Conservation (phyloP, 2,329 filamentous ascomycete species). For the Fusarium beomiforme region DNA sequence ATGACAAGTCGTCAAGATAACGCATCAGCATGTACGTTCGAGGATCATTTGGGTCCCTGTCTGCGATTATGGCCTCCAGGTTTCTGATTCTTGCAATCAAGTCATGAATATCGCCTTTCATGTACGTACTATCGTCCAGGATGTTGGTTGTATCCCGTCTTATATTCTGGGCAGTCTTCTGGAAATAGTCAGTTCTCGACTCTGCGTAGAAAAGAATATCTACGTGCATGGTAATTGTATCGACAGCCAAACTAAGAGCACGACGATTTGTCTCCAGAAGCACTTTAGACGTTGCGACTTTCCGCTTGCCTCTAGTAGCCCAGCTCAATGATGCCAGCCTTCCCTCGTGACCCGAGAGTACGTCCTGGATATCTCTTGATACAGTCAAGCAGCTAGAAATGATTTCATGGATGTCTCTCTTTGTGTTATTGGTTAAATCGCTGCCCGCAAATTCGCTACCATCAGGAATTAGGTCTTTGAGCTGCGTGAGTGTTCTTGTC, state of each 20-base stretch:
- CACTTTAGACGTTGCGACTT: not conserved
- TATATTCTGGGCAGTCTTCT: not conserved
- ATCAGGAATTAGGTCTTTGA: not conserved
- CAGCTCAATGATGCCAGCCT: not conserved
- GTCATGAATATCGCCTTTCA: not conserved
- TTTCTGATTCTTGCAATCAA: not conserved
- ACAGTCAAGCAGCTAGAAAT: not conserved
- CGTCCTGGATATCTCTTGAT: not conserved
- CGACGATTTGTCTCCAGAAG: not conserved
- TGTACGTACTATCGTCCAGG: not conserved
- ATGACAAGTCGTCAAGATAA: constrained; percentile 4
- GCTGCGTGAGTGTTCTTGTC: not conserved
- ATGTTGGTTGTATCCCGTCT: constrained; percentile 5
- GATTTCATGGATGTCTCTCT: not conserved
- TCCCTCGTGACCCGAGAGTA: not conserved
- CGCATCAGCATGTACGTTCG: not conserved
- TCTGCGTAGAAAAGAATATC: rapidly evolving
- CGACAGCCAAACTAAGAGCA: not conserved
- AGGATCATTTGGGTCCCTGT: not conserved
- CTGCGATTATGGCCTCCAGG: not conserved
- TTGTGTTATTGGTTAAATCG: not conserved
- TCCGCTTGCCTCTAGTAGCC: not conserved
- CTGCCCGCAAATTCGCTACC: not conserved
- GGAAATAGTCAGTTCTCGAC: not conserved
- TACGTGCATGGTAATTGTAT: constrained; percentile 2